A percentile compares a stretch with the other conserved stretches of the same genome.
phyloP scores from a whole-genome alignment of 371 early-diverging fungal species.

The Mortierella polycephala region DNA sequence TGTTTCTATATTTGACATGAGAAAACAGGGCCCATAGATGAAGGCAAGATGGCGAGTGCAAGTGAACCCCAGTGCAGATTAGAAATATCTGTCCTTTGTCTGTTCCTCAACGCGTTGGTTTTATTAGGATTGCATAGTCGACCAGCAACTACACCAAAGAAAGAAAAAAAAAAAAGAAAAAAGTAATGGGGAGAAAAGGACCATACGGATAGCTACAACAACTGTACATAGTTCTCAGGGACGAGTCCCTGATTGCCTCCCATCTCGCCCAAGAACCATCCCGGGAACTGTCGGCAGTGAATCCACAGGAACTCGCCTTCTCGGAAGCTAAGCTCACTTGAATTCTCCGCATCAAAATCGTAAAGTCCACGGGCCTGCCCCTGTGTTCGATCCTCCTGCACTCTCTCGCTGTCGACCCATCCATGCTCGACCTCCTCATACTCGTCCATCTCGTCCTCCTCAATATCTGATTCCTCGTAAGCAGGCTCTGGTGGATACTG shows the following conservation, averaged over 20 bases:
- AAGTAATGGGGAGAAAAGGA: too few species aligned
- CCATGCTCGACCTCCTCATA: conserved; percentile 31
- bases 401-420: background rate
- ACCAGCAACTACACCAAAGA: too few species aligned
- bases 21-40: too few species aligned
- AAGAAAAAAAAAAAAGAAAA: too few species aligned
- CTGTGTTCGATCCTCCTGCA: conserved; percentile 56
- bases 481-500: conserved; percentile 49
- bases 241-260: conserved; percentile 72
- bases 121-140: too few species aligned
- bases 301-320: conserved; percentile 74
- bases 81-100: too few species aligned
- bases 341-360: conserved; percentile 80
- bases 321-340: conserved; percentile 72
- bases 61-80: too few species aligned
- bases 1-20: too few species aligned
- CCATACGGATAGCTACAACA: too few species aligned
- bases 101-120: too few species aligned
- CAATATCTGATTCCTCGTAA: conserved; percentile 44
- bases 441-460: conserved; percentile 54
- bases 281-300: conserved; percentile 75
- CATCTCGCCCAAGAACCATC: conserved; percentile 80
- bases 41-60: too few species aligned
- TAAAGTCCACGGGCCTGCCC: conserved; percentile 74
- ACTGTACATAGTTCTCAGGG: conserved; percentile 85